Conservation (phyloP, 2,329 filamentous ascomycete genomes). For the Dichotomopilus funicola region DNA sequence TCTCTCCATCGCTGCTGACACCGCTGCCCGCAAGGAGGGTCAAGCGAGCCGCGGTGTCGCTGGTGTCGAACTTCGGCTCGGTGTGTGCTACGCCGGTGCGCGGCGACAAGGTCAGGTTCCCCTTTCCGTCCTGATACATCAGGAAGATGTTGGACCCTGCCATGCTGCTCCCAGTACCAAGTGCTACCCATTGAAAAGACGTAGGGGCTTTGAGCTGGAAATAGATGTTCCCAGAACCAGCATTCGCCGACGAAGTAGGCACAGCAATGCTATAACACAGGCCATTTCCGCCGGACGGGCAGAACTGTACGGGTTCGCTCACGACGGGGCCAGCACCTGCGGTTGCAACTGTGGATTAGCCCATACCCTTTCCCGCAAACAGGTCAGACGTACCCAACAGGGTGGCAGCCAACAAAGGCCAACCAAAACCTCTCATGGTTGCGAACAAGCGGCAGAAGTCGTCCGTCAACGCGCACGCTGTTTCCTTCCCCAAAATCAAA, state of each 20-base stretch:
- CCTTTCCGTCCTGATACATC: constrained; percentile 51
- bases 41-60: constrained; percentile 35
- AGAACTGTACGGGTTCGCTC: constrained; percentile 31
- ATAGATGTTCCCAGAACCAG: constrained; percentile 50
- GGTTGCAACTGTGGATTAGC: not conserved
- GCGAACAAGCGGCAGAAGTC: not conserved
- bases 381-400: constrained; percentile 16
- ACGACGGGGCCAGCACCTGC: constrained; percentile 23
- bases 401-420: constrained; percentile 1
- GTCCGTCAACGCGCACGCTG: not conserved
- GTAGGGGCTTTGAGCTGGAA: constrained; percentile 53
- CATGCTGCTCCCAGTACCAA: constrained; percentile 54
- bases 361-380: not conserved
- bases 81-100: constrained; percentile 43
- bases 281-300: constrained; percentile 33
- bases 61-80: constrained; percentile 41
- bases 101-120: constrained; percentile 57
- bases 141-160: constrained; percentile 53
- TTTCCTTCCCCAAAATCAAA: not conserved
- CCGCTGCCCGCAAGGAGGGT: constrained; percentile 55
- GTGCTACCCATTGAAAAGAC: constrained; percentile 49
- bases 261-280: constrained; percentile 53
- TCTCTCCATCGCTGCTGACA: constrained; percentile 35
- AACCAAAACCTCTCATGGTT: constrained; percentile 10
- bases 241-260: constrained; percentile 41